Evolutionary conservation across 257 asterid species (phyloP), one percentile per base, ranked within the genome.

Genomic region (Handroanthus guayacan): DNA sequence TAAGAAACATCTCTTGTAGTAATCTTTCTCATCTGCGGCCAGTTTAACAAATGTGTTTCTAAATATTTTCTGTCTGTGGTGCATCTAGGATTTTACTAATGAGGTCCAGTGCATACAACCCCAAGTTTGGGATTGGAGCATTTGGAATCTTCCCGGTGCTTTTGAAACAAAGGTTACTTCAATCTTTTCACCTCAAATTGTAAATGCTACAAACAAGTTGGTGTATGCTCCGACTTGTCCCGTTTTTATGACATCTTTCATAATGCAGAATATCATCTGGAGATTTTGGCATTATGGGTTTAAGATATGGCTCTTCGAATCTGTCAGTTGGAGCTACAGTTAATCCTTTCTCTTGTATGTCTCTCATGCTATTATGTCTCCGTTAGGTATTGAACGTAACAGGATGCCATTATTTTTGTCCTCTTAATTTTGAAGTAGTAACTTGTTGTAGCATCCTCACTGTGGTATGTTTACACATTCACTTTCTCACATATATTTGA

Each of bases 251-350:
- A 36, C 44, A 65, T 87, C 64, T 54, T 74, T 85, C 75, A 68
- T 25, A 52, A 55, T 82, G 63, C 90, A 89, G 97, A 85, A 77
- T 87, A 69, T 76, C 87, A 67, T 58, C 90, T 31, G 87, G 86
- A 80, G 97, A 89, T 87, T 76, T 80, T 82, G 97, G 97, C 38
- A 39, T 83, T 67, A 80, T 91, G 88, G 97, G 97, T 68, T 78
- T 91, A 86, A 86, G 97, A 89, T 91, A 91, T 84, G 97, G 97
- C 79, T 87, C 97, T 48, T 76, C 95, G 47, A 91, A 91, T 76
- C 82, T 91, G 38, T 91, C 95, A 9, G 72, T 86, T 78, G 97
- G 95, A 80, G 97, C 93, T 31, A 91, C 93, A 74, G 65, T 87
- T 20, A 67, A 67, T 83, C 97, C 97, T 72, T 86, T 89, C 70